Evolutionary conservation across 495 filamentous ascomycete genomes (phyloP).

Genomic region (Aspergillus kassunensis): DNA sequence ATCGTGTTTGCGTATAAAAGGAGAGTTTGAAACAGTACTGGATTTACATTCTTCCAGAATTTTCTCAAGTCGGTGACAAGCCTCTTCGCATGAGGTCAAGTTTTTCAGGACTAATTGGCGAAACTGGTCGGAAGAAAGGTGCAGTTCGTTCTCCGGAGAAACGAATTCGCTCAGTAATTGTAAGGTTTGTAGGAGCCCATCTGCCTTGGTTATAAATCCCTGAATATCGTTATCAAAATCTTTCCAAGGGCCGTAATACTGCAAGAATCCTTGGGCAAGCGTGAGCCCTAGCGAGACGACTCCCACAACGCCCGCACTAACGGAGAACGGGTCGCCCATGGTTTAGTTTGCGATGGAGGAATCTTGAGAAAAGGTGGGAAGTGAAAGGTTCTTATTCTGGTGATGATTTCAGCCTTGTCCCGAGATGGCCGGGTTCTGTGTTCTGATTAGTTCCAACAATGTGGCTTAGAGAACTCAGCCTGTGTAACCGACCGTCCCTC

Average conservation of each 20-base stretch:
- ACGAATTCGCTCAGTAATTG: background rate
- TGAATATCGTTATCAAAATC: background rate
- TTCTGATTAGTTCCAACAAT: no score
- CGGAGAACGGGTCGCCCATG: conserved; percentile 5
- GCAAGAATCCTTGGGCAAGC: background rate
- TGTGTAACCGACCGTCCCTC: no score
- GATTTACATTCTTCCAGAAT: background rate
- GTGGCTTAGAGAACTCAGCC: no score
- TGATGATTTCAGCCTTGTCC: no score
- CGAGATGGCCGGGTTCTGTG: no score
- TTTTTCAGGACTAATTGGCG: background rate
- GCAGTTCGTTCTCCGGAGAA: background rate
- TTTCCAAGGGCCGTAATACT: background rate
- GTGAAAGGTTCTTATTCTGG: background rate
- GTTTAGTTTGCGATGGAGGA: no score
- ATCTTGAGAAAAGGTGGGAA: no score
- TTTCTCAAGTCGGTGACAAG: background rate
- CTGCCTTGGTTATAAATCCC: background rate
- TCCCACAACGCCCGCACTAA: background rate
- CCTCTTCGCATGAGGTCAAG: background rate
- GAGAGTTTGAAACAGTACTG: background rate
- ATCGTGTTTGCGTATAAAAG: background rate
- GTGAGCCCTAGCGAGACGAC: conserved; percentile 1
- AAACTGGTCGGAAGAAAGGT: background rate
- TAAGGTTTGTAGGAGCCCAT: background rate